A percentile compares a stretch with the other conserved stretches of the same genome.
Conservation (phyloP, 495 filamentous ascomycete genomes). For the Podospora pseudopauciseta region DNA sequence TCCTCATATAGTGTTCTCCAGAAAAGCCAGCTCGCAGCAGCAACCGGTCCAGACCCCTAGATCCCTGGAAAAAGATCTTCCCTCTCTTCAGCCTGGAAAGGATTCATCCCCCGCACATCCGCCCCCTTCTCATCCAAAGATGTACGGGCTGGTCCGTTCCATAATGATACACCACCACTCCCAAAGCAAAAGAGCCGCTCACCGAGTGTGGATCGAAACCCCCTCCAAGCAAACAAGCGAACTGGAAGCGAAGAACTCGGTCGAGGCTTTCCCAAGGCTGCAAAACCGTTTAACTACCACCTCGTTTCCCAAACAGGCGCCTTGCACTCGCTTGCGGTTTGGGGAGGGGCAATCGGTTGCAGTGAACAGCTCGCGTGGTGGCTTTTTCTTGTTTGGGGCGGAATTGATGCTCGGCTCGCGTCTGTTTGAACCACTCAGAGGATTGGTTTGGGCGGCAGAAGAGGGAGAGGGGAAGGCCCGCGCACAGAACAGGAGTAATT, state of each 20-base stretch:
- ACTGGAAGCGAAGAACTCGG: neutral
- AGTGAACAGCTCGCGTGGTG: neutral
- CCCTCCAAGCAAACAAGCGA: conserved; percentile 16
- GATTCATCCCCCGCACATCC: neutral
- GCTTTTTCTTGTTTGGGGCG: neutral
- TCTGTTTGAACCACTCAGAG: neutral
- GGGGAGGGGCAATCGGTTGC: neutral
- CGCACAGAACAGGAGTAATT: neutral
- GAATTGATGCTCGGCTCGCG: neutral
- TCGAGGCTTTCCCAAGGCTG: neutral
- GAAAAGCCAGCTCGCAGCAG: neutral
- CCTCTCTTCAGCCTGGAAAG: neutral
- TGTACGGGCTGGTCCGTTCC: conserved; percentile 24
- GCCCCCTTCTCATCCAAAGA: neutral
- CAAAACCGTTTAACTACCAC: neutral
- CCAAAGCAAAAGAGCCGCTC: conserved; percentile 22
- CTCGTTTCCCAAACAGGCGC: neutral
- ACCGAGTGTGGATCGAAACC: conserved; percentile 22
- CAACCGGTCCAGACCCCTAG: neutral
- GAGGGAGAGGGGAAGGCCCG: neutral
- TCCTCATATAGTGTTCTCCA: neutral
- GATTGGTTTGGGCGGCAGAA: neutral
- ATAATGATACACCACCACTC: neutral
- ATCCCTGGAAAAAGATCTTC: neutral
- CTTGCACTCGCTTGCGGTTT: neutral